phyloP scores from a whole-genome alignment of 768 basidiomycete species.

The Pleurotus pulmonarius region DNA sequence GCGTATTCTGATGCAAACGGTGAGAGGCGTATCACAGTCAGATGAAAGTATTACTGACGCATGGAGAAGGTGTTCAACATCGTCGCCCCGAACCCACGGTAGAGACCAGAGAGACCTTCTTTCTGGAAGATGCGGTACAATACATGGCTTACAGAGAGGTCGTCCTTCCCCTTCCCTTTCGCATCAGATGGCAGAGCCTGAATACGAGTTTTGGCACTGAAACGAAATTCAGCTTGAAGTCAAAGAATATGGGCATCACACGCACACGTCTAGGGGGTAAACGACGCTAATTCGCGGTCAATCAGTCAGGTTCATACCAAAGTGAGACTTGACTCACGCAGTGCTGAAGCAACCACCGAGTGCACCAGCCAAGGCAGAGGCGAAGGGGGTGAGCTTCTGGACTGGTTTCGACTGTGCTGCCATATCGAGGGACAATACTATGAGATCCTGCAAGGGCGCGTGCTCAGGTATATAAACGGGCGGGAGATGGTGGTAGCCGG shows the following conservation, averaged over 20 bases:
- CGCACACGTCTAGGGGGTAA: slow-evolving; percentile 94
- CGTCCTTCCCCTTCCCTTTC: slow-evolving; percentile 50
- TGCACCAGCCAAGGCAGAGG: slow-evolving; percentile 88
- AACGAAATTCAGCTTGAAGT: slow-evolving; percentile 2
- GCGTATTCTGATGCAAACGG: slow-evolving; percentile 74
- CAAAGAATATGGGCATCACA: slow-evolving; percentile 5
- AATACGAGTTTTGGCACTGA: slow-evolving; percentile 90
- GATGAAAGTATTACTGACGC: slow-evolving; percentile 54
- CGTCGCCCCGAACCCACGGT: slow-evolving; percentile 90
- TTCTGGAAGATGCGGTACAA: slow-evolving; percentile 69
- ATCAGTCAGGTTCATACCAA: slow-evolving; percentile 7
- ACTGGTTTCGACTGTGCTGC: slow-evolving; percentile 53
- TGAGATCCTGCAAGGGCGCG: neutral
- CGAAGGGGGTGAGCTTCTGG: slow-evolving; percentile 78
- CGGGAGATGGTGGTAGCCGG: slow-evolving; percentile 1
- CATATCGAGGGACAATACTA: slow-evolving; percentile 25
- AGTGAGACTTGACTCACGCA: slow-evolving; percentile 56
- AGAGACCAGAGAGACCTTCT: slow-evolving; percentile 82
- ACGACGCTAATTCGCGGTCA: slow-evolving; percentile 55
- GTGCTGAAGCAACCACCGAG: slow-evolving; percentile 91
- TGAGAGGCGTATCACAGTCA: slow-evolving; percentile 7
- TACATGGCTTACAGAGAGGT: slow-evolving; percentile 58
- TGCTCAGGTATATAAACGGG: slow-evolving; percentile 3
- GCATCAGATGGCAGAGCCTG: slow-evolving; percentile 63
- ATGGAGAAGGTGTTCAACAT: slow-evolving; percentile 99